Base-by-base conservation (phyloP, 768 basidiomycete species). In the Lactifluus rugatus region DNA sequence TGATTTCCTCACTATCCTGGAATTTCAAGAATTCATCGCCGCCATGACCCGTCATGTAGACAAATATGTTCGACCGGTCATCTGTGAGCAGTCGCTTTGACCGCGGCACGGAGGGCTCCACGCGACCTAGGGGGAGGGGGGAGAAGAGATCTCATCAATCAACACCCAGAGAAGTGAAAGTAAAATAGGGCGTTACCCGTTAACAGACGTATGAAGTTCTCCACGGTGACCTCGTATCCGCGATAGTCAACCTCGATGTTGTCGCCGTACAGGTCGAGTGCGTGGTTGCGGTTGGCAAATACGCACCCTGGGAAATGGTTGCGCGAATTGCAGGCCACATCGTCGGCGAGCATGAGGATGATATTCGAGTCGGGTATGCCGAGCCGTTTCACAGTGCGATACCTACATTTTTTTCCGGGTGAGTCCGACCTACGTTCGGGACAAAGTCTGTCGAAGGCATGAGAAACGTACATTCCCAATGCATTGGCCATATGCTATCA, bases 331-430 rank as follows among this genome's bases (percentile, higher is more conserved):
- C 96, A 99, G 0, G 95, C 89, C 2, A 81, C 89, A 69, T 98
- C 96, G 70, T 99, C 96, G 6, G 95, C 91, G 52, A 99, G 81
- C 96, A 98, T 98, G 53, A 99, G 84, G 71, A 99, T 95, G 70
- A 99, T 98, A 66, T 98, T 94, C 11, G 91, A 93, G 74, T 99
- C 96, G 19, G 96, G 95, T 58, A 99, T 96, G 14, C 96, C 96
- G 10, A 99, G 81, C 7, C 94, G 86, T 69, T 99, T 98, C 54
- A 99, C 93, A 1, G 95, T 98, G 57, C 96, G 90, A 69, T 98
- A 98, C 91, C 92, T 93, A 62, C 34, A 21, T 13, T 39, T 16
- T 32, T 8, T 9, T 31, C 3, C 6, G 28, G 5, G 28, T 31
- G 28, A 31, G 28, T n/a, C n/a, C n/a, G n/a, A n/a, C n/a, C n/a